Base-by-base conservation (phyloP, 1,139 yeast species). In the Magnusiomyces tetraspermus region DNA sequence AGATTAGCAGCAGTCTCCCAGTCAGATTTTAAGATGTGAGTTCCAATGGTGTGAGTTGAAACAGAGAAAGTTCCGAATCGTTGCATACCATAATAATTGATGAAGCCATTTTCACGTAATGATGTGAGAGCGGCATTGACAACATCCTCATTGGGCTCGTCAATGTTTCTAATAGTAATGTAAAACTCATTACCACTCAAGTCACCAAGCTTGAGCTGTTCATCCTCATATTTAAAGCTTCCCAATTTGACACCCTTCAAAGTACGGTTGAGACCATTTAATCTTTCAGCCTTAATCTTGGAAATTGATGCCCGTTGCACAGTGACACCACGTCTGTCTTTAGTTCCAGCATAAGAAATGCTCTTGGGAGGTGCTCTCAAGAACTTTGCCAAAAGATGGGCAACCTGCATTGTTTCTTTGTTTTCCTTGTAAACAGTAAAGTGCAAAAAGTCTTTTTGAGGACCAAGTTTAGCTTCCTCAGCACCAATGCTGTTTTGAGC, bases 371-470 rank as follows among this genome's bases (percentile, higher is more conserved):
- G 92, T 19, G 85, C 71, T 57, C 90, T 77, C 60, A 92, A 73
- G 58, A 86, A 77, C 63, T 84, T 85, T 42, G 92, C 73, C 48
- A 92, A 72, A 37, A 85, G 71, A 30, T 82, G 77, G 0, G 95
- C 94, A 8, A 87, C 90, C 68, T 92, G 97, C 97, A 92, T 89
- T 1, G 99, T 90, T 63, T 92, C 99, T 66, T 92, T 85, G 70
- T 94, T 94, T 65, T 92, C 97, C 67, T 92, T 92, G 72, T 85
- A 90, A 36, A 92, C 74, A 3, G 87, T 80, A 64, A 90, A 85
- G 63, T 85, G 92, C 43, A 92, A 71, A 66, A 71, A 87, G 48
- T 80, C 77, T 61, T 83, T 82, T 13, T 50, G 42, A 44, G 57
- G 55, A 21, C 61, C 57, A 43, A 53, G 49, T 13, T 46, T 41